Evolutionary conservation across 73 alveolate species (phyloP).

Genomic region (Vitrella brassicaformis): DNA sequence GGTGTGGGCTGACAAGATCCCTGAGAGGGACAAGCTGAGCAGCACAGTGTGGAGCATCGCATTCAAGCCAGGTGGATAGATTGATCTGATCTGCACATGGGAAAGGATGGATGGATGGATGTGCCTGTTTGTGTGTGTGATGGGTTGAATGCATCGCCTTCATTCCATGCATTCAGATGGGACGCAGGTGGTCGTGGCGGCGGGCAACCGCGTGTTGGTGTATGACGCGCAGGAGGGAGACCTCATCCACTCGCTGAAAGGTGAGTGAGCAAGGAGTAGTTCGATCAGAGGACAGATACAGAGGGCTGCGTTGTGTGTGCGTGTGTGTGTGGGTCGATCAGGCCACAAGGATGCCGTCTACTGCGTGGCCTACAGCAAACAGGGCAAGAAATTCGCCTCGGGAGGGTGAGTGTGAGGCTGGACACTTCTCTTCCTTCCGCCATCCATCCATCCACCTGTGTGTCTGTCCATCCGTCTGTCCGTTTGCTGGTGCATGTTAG

Average conservation of each 20-base stretch:
- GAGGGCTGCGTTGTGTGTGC: background rate
- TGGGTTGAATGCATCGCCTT: too few species aligned
- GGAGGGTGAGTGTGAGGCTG: conserved; percentile 28
- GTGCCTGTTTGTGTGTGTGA: too few species aligned
- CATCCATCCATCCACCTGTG: background rate
- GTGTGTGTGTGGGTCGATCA: background rate
- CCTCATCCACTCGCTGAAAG: background rate
- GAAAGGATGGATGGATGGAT: conserved; percentile 58
- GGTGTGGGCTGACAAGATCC: conserved; percentile 23
- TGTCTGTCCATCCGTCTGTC: background rate
- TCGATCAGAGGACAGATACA: background rate
- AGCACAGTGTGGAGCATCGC: conserved; percentile 62
- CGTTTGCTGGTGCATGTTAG: conserved; percentile 32
- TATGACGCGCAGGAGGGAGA: conserved; percentile 36
- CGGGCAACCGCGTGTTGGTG: conserved; percentile 32
- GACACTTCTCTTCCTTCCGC: background rate
- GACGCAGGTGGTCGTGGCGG: conserved; percentile 32
- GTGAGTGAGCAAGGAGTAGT: background rate
- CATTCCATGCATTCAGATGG: conserved; percentile 8
- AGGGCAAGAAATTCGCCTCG: conserved; percentile 60
- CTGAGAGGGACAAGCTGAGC: background rate
- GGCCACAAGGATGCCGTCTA: conserved; percentile 67
- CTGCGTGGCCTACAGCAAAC: conserved; percentile 71
- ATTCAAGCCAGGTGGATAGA: conserved; percentile 71
- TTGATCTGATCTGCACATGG: too few species aligned